These are phyloP conservation scores for Hydrangea macrophylla DNA, from an alignment of 148 eudicot genomes.

Conservation along the genomic window DNA sequence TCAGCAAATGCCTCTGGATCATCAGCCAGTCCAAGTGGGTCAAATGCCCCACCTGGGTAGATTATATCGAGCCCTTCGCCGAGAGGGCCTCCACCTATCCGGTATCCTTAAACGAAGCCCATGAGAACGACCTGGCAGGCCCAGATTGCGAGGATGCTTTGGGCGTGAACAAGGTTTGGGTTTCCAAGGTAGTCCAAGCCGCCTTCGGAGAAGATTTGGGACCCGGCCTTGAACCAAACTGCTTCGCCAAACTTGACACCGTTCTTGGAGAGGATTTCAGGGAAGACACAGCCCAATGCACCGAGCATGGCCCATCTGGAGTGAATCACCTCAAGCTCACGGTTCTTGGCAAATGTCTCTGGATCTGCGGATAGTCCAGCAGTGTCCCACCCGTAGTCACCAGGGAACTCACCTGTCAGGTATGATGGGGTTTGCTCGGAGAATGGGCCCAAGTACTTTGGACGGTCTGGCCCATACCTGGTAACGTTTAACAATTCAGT, in stretches of 20 bases:
- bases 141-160: slow-evolving; percentile 34
- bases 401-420: slow-evolving; percentile 32
- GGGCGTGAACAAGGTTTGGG: slow-evolving; percentile 30
- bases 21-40: slow-evolving; percentile 25
- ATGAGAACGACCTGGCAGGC: no score
- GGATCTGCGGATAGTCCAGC: slow-evolving; percentile 33
- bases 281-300: no score
- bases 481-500: no score
- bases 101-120: slow-evolving; percentile 27
- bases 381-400: slow-evolving; percentile 37
- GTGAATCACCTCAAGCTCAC: no score
- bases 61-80: no score
- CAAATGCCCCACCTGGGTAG: slow-evolving; percentile 24
- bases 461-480: slow-evolving; percentile 33
- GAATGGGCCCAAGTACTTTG: slow-evolving; percentile 34
- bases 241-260: no score
- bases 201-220: no score
- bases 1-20: no score
- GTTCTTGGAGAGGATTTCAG: no score
- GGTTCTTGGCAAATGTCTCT: slow-evolving; percentile 32
- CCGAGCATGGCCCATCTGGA: no score
- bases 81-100: slow-evolving; percentile 24
- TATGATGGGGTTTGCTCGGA: slow-evolving; percentile 37
- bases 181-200: no score
- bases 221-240: no score